These are phyloP conservation scores for Metarhizium album DNA, from an alignment of 2,329 filamentous ascomycete genomes.

Conservation along the genomic window DNA sequence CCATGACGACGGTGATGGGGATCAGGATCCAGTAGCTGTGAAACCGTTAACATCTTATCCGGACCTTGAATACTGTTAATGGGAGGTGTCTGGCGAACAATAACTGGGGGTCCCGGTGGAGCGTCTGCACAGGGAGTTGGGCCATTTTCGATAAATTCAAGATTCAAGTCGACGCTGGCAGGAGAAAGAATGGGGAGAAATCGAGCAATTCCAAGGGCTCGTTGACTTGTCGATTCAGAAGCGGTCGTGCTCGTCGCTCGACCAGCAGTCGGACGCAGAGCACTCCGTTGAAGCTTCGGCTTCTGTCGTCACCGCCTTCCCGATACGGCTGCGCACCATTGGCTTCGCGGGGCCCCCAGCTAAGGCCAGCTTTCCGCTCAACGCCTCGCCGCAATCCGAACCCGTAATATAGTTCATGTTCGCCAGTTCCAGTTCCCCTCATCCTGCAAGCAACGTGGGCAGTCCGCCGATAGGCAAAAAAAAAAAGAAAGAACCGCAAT, in stretches of 20 bases:
- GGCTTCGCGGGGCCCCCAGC: background rate
- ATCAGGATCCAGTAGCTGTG: conserved; percentile 96
- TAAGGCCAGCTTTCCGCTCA: conserved; percentile 2
- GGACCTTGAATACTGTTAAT: background rate
- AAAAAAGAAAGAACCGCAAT: no score
- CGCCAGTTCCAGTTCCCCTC: background rate
- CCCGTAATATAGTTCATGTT: background rate
- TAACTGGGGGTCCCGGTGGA: conserved; percentile 94
- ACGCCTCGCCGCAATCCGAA: conserved; percentile 3
- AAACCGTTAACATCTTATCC: background rate
- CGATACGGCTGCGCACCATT: background rate
- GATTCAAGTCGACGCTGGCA: conserved; percentile 6
- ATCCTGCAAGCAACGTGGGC: background rate
- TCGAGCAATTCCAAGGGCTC: background rate
- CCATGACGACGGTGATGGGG: conserved; percentile 96
- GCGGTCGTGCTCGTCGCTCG: no score
- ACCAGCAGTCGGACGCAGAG: background rate
- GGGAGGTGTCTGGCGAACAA: conserved; percentile 54
- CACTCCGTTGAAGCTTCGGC: background rate
- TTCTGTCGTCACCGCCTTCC: background rate
- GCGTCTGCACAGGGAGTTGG: conserved; percentile 80
- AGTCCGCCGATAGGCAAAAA: background rate
- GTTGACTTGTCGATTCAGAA: background rate
- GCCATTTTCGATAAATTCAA: conserved; percentile 48
- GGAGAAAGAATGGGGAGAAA: background rate